phyloP scores from a whole-genome alignment of 78 protist genomes.

The Protostelium mycophagum region DNA sequence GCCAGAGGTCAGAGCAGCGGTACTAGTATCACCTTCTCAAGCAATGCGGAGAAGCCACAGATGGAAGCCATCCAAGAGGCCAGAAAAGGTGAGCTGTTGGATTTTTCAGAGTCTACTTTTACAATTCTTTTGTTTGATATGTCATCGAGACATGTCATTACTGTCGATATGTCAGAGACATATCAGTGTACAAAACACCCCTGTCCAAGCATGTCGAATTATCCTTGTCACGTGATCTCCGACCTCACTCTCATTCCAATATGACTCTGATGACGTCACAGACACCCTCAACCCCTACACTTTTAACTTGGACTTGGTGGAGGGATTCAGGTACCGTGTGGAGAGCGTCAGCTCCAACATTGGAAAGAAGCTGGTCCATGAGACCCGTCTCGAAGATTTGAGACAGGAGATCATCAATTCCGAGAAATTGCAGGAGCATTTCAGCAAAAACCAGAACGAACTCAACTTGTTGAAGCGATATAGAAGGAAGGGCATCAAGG shows the following conservation, averaged over 20 bases:
- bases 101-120: background rate
- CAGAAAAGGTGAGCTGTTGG: constrained; percentile 19
- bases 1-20: constrained; percentile 69
- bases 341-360: constrained; percentile 41
- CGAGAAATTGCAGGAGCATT: constrained; percentile 37
- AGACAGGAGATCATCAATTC: constrained; percentile 60
- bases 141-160: too few species aligned
- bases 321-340: constrained; percentile 69
- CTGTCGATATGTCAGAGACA: too few species aligned
- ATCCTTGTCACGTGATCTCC: background rate
- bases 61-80: constrained; percentile 10
- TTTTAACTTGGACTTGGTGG: constrained; percentile 42
- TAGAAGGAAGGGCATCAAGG: background rate
- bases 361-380: constrained; percentile 22
- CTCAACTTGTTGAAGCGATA: background rate
- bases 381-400: constrained; percentile 65
- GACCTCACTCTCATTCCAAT: too few species aligned
- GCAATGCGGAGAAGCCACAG: constrained; percentile 6
- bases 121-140: background rate
- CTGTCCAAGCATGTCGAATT: too few species aligned
- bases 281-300: constrained; percentile 46
- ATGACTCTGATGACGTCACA: background rate
- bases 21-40: constrained; percentile 61
- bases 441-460: background rate
- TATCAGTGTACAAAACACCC: too few species aligned